phyloP scores from a whole-genome alignment of 169 alveolate genomes.

The Plasmodium chabaudi region DNA sequence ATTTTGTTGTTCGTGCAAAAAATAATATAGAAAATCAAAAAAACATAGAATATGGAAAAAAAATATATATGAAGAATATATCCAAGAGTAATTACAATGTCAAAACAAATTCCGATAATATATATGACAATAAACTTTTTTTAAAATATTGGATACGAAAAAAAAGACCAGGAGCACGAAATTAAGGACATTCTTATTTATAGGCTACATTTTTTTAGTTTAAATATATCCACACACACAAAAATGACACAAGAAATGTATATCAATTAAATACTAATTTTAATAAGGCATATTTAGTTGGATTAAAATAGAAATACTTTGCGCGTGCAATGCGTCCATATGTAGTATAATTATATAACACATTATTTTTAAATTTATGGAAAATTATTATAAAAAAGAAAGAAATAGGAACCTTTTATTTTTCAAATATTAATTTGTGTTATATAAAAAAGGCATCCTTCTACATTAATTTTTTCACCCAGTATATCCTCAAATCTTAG shows the following conservation, averaged over 20 bases:
- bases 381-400: slow-evolving; percentile 6
- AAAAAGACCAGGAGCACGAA: slow-evolving; percentile 75
- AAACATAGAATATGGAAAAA: slow-evolving; percentile 21
- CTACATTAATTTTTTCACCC: background rate
- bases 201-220: background rate
- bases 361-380: background rate
- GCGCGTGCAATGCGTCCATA: background rate
- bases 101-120: slow-evolving; percentile 28
- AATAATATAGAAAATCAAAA: slow-evolving; percentile 49
- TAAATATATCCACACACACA: background rate
- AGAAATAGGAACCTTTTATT: background rate
- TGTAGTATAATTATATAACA: background rate
- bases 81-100: slow-evolving; percentile 73
- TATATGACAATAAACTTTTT: slow-evolving; percentile 73
- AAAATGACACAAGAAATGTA: too few species aligned
- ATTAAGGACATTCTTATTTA: slow-evolving; percentile 10
- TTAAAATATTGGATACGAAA: slow-evolving; percentile 69
- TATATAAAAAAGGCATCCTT: background rate
- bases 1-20: slow-evolving; percentile 51
- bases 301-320: too few species aligned
- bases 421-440: background rate
- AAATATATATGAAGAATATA: slow-evolving; percentile 40
- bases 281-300: too few species aligned
- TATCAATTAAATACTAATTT: too few species aligned
- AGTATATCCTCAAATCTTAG: background rate